phyloP scores from a whole-genome alignment of 2,329 filamentous ascomycete genomes.

The Rhynchosporium graminicola region DNA sequence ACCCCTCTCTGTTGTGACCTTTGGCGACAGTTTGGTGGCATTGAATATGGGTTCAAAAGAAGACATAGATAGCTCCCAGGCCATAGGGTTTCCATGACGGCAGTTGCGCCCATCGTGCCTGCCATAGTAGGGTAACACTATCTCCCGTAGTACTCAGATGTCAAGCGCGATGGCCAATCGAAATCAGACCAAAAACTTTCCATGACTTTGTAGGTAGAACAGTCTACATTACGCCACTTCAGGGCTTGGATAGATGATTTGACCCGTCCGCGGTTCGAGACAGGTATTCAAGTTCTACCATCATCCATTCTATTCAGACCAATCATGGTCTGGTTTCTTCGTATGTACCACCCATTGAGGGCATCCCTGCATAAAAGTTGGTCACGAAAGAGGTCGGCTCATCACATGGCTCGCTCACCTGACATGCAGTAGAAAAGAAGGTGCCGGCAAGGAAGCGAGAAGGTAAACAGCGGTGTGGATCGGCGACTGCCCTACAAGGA shows the following conservation, averaged over 20 bases:
- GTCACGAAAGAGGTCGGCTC: constrained; percentile 8
- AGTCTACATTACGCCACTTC: neutral
- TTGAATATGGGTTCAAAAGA: neutral
- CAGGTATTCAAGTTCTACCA: too few species aligned
- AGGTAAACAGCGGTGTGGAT: constrained; percentile 35
- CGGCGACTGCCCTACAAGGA: constrained; percentile 28
- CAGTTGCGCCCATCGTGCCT: neutral
- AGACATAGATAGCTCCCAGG: neutral
- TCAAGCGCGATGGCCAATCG: neutral
- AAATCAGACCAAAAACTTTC: neutral
- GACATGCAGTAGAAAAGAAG: constrained; percentile 12
- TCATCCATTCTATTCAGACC: neutral
- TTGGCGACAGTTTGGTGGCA: neutral
- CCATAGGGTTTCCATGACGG: neutral
- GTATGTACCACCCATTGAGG: constrained; percentile 10
- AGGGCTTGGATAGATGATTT: neutral
- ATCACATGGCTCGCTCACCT: neutral
- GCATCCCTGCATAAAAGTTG: constrained; percentile 26
- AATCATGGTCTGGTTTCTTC: neutral
- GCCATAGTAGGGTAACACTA: neutral
- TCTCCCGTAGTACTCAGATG: neutral
- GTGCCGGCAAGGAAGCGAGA: constrained; percentile 3
- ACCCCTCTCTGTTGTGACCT: neutral
- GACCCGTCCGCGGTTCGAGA: too few species aligned
- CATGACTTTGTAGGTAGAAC: neutral